Evolutionary conservation across 306 rosid genomes (phyloP), one percentile per base, ranked within the genome.

Genomic region (Rosa multiflora): DNA sequence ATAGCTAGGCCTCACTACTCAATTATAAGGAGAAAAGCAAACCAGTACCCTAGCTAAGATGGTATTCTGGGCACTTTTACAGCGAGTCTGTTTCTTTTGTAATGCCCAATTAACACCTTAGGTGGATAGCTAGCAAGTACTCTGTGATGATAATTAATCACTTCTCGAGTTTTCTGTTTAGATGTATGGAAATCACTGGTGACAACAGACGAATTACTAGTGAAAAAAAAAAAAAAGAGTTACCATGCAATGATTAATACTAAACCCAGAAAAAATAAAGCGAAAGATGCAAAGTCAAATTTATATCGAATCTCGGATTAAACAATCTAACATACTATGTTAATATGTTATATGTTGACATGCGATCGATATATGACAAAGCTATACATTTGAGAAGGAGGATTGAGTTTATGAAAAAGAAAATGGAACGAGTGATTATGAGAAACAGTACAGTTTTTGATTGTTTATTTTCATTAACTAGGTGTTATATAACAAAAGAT

Each of bases 21-120:
- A 63, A 48, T 49, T 49, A 72, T 49, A 49, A 49, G 44, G 3
- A 26, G 15, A 49, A 48, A 72, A 72, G 74, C 74, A 48, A 49
- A 51, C 61, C 18, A 10, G 44, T 14, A 64, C 43, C 23, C 69
- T 32, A 32, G 68, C 1, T 26, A 11, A 26, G 67, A 49, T 10
- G 48, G 63, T 21, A 20, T 53, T 73, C 40, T 6, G 66, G 48
- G 46, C 20, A 52, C 26, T n/a, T 9, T 35, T 39, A 18, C n/a
- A 46, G 49, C 20, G 66, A 67, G 21, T 67, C 26, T 40, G 48
- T 67, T 39, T 18, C 72, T 40, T 20, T 40, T 39, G 8, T 4
- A 4, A 67, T 67, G 72, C 44, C 10, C 3, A 5, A 3, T n/a
- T 55, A 63, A 63, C 47, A 39, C 47, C 46, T 14, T 17, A 8